A percentile compares a stretch with the other conserved stretches of the same genome.
phyloP scores from a whole-genome alignment of 345 rosid genomes.

The Pistacia integerrima region DNA sequence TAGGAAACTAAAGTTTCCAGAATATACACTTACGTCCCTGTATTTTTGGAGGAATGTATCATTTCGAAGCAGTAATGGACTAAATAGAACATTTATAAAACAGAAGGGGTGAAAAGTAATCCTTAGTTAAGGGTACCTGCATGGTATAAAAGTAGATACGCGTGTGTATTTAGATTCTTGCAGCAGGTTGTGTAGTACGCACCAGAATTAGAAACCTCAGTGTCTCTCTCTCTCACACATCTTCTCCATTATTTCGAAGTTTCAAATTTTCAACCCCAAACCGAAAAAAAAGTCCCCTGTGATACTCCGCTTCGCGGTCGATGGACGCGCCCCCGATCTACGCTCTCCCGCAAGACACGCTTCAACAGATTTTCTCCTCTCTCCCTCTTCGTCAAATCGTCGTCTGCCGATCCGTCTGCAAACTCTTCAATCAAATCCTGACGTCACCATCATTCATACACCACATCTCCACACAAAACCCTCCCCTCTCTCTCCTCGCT shows the following conservation, averaged over 20 bases:
- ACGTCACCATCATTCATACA: constrained; percentile 47
- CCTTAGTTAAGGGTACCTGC: too few relatives aligned
- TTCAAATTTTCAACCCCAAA: not conserved
- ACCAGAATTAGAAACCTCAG: too few relatives aligned
- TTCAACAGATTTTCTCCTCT: constrained; percentile 80
- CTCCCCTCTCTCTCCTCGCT: constrained; percentile 70
- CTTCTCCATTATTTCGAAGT: not conserved
- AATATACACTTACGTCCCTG: too few relatives aligned
- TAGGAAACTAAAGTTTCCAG: too few relatives aligned
- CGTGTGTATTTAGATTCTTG: too few relatives aligned
- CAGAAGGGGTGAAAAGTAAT: too few relatives aligned
- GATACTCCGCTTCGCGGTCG: not conserved
- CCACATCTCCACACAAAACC: constrained; percentile 40
- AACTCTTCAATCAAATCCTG: constrained; percentile 51
- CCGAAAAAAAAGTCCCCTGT: not conserved
- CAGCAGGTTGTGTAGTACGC: too few relatives aligned
- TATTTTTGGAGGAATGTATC: too few relatives aligned
- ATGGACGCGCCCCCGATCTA: constrained; percentile 60
- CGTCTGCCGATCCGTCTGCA: constrained; percentile 72
- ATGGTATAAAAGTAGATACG: too few relatives aligned
- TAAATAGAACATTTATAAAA: too few relatives aligned
- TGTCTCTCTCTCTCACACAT: not conserved
- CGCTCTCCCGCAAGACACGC: constrained; percentile 69
- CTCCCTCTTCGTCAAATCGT: constrained; percentile 77
- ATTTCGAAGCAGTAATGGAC: too few relatives aligned